Conservation (phyloP, 345 rosid genomes). For the Luvunga scandens region DNA sequence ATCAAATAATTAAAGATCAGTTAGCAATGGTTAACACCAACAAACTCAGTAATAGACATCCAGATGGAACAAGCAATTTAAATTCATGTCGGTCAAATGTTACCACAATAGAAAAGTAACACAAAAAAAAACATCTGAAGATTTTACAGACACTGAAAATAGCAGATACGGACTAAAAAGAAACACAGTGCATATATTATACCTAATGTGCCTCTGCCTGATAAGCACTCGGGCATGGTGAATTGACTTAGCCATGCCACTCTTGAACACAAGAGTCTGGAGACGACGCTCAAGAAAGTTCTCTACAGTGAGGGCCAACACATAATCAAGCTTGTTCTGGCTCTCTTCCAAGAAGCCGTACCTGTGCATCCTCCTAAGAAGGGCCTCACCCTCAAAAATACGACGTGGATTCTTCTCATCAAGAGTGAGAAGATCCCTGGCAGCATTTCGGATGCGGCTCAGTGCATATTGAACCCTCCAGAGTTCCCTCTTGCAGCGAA, state of each 20-base stretch:
- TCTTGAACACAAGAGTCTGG: conserved; percentile 40
- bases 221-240: conserved; percentile 44
- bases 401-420: conserved; percentile 41
- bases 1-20: too few relatives aligned
- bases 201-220: conserved; percentile 44
- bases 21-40: not conserved
- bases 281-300: conserved; percentile 42
- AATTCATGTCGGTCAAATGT: not conserved
- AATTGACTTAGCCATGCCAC: conserved; percentile 26
- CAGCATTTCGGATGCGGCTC: conserved; percentile 39
- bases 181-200: not conserved
- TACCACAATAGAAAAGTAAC: not conserved
- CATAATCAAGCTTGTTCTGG: conserved; percentile 43
- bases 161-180: not conserved
- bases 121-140: not conserved
- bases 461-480: conserved; percentile 44
- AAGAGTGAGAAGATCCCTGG: conserved; percentile 34
- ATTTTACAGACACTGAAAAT: not conserved
- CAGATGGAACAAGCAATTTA: not conserved
- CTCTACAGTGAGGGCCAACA: conserved; percentile 40
- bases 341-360: conserved; percentile 37
- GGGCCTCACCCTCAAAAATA: conserved; percentile 40
- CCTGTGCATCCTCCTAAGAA: conserved; percentile 37
- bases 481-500: conserved; percentile 40
- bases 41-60: not conserved